phyloP scores from a whole-genome alignment of 352 stramenopile genomes.

The Globisporangium alternatum region DNA sequence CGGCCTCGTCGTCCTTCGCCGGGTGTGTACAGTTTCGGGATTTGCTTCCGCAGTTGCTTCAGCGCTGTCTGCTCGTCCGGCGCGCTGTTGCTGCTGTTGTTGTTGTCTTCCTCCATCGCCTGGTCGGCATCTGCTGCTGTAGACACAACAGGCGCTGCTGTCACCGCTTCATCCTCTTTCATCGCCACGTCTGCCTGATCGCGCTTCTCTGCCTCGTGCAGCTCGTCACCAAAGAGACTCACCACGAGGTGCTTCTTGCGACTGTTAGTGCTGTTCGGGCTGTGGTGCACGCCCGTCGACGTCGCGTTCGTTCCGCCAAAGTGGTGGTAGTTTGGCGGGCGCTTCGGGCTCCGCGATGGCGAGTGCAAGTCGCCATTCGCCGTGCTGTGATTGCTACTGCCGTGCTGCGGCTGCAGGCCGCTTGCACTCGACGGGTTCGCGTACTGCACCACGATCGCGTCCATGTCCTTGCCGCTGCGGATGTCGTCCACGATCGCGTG shows the following conservation, averaged over 20 bases:
- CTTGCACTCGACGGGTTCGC: slow-evolving; percentile 3
- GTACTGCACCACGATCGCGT: slow-evolving; percentile 31
- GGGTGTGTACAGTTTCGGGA: slow-evolving; percentile 72
- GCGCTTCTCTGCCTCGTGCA: slow-evolving; percentile 29
- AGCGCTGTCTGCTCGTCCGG: slow-evolving; percentile 1
- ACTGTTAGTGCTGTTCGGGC: slow-evolving; percentile 36
- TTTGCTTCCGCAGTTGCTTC: slow-evolving; percentile 26
- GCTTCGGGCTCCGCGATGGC: slow-evolving; percentile 73
- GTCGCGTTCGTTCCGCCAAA: slow-evolving; percentile 30
- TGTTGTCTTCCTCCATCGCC: slow-evolving; percentile 29
- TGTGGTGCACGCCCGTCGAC: slow-evolving; percentile 17
- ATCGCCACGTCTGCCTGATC: slow-evolving; percentile 35
- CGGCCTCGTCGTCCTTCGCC: slow-evolving; percentile 59
- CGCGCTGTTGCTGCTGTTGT: slow-evolving; percentile 8
- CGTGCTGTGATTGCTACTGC: not conserved
- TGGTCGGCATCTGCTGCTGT: slow-evolving; percentile 17
- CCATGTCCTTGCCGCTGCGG: slow-evolving; percentile 68
- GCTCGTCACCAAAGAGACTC: slow-evolving; percentile 76
- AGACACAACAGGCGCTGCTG: not conserved
- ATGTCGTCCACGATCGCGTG: slow-evolving; percentile 76
- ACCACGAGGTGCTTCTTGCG: slow-evolving; percentile 65
- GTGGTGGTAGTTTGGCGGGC: slow-evolving; percentile 78
- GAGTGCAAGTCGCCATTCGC: slow-evolving; percentile 16
- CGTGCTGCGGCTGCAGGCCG: not conserved
- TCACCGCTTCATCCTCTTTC: slow-evolving; percentile 26